Evolutionary conservation across 2,329 filamentous ascomycete species (phyloP).

Genomic region (Rutstroemia sydowiana): DNA sequence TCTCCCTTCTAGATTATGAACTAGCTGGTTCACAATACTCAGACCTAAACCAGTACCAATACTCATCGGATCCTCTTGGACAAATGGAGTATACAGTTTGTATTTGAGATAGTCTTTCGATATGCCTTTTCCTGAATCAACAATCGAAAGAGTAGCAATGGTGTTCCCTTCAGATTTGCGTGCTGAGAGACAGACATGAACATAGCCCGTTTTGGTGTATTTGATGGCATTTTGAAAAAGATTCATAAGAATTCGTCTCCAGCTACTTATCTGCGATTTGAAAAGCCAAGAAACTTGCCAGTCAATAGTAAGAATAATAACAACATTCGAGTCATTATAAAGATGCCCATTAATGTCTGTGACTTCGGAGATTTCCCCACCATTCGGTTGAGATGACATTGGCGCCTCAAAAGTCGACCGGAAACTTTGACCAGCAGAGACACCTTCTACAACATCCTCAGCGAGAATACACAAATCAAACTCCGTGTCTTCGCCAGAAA

Average conservation of each 20-base stretch:
- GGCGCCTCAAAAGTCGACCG: slow-evolving; percentile 1
- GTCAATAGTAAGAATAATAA: slow-evolving; percentile 37
- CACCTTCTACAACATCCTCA: slow-evolving; percentile 22
- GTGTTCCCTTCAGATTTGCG: not conserved
- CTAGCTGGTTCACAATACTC: slow-evolving; percentile 52
- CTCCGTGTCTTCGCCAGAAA: not conserved
- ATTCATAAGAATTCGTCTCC: slow-evolving; percentile 49
- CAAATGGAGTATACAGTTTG: slow-evolving; percentile 52
- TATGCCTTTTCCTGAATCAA: slow-evolving; percentile 57
- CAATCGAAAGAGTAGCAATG: slow-evolving; percentile 36
- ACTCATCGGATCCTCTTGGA: slow-evolving; percentile 53
- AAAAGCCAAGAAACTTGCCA: slow-evolving; percentile 43
- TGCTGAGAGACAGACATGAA: slow-evolving; percentile 35
- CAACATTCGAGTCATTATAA: slow-evolving; percentile 5
- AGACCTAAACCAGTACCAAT: slow-evolving; percentile 55
- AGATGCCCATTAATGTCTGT: not conserved
- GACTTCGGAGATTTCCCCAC: not conserved
- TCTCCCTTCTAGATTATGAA: slow-evolving; percentile 50
- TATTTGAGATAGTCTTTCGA: slow-evolving; percentile 51
- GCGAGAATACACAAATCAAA: slow-evolving; percentile 19
- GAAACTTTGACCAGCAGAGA: slow-evolving; percentile 19
- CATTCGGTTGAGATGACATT: not conserved
- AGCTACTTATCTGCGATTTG: slow-evolving; percentile 43
- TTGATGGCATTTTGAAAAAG: slow-evolving; percentile 55
- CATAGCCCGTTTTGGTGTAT: slow-evolving; percentile 46